Percentiles rank a stretch among this genome's conserved stretches.
These are phyloP conservation scores for Colletotrichum zoysiae DNA, from an alignment of 2,329 filamentous ascomycete genomes.

Conservation along the genomic window DNA sequence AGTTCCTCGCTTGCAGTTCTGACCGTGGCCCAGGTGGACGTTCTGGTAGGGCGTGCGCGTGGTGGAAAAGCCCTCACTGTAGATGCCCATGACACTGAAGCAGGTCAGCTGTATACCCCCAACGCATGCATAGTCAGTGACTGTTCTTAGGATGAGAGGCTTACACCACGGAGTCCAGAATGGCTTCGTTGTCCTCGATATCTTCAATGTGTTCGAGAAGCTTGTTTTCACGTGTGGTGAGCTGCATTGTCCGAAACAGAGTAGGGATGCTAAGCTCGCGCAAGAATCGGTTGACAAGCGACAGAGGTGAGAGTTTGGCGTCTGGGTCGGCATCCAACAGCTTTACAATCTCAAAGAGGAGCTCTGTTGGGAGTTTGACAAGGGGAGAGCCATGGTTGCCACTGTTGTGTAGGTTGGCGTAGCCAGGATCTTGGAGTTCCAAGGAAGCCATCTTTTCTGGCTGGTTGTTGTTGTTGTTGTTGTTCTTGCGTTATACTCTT, in stretches of 20 bases:
- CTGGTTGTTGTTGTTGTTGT: not conserved
- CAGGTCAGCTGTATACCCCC: not conserved
- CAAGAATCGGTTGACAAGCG: not conserved
- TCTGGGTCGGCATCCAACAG: not conserved
- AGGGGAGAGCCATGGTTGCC: rapidly evolving
- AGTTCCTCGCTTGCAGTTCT: not conserved
- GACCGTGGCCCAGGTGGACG: not conserved
- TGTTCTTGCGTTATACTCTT: not conserved
- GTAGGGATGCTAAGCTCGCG: not conserved
- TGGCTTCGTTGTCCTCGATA: not conserved
- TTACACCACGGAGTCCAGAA: not conserved
- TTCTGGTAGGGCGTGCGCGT: not conserved
- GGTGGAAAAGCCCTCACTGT: not conserved
- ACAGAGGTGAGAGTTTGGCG: not conserved
- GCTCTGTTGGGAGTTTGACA: not conserved
- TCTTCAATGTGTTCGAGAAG: not conserved
- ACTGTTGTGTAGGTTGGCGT: not conserved
- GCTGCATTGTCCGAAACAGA: not conserved
- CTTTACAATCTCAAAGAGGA: not conserved
- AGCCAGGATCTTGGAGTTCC: not conserved
- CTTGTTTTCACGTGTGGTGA: not conserved
- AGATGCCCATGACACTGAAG: not conserved
- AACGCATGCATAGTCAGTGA: too few relatives aligned
- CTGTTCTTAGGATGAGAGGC: not conserved
- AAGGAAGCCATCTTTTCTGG: not conserved